Evolutionary conservation across 2,329 filamentous ascomycete genomes (phyloP).

Genomic region (Penicillium sp.): DNA sequence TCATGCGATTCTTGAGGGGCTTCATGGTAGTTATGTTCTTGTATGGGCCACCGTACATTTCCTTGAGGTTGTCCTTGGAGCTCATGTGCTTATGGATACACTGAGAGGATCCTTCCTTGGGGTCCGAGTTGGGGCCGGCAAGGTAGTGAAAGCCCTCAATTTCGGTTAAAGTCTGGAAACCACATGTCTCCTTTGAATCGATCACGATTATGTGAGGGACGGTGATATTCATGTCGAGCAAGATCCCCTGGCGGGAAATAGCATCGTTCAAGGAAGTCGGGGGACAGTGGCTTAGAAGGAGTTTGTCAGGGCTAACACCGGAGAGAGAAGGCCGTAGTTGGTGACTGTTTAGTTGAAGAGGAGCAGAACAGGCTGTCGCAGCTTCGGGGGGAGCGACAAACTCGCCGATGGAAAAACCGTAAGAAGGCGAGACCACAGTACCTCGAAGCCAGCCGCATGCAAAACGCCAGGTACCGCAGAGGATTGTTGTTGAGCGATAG

Average conservation of each 20-base stretch:
- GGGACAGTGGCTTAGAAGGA: neutral
- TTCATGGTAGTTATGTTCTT: neutral
- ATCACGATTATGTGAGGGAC: neutral
- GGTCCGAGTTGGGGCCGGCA: neutral
- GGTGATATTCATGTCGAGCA: neutral
- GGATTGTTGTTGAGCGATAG: neutral
- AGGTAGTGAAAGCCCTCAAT: neutral
- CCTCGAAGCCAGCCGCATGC: neutral
- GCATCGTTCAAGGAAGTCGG: neutral
- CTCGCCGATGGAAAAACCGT: neutral
- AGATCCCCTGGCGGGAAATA: neutral
- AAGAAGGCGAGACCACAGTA: neutral
- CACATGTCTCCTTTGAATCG: neutral
- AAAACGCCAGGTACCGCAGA: neutral
- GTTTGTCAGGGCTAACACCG: neutral
- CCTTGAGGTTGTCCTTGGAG: neutral
- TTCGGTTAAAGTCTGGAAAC: neutral
- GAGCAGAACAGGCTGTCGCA: neutral
- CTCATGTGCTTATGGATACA: neutral
- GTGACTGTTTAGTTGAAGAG: neutral
- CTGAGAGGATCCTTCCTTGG: neutral
- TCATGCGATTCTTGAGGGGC: neutral
- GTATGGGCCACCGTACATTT: neutral
- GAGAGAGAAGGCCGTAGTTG: neutral
- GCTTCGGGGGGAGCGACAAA: neutral